phyloP scores from a whole-genome alignment of 495 filamentous ascomycete genomes.

The Lichenothelia convexa region DNA sequence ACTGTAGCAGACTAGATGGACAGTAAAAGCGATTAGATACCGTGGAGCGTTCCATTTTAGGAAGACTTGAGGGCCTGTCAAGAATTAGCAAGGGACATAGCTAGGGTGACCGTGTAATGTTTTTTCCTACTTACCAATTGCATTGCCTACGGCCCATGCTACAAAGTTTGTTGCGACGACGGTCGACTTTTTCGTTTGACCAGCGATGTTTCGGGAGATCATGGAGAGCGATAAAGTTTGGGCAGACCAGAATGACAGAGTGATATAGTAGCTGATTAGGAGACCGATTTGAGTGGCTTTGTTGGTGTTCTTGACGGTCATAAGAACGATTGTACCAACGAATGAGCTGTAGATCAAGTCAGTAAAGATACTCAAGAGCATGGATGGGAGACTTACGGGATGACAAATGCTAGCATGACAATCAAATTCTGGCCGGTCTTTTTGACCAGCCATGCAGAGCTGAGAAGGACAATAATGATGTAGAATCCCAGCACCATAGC shows the following conservation, averaged over 20 bases:
- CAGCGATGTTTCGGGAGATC: conserved; percentile 32
- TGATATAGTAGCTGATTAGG: conserved; percentile 37
- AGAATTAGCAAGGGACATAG: too few species aligned
- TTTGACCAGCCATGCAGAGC: conserved; percentile 45
- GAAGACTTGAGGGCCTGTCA: conserved; percentile 32
- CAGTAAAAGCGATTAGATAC: conserved; percentile 36
- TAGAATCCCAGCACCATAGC: conserved; percentile 56
- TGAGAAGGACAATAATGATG: conserved; percentile 47
- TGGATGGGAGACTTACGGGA: conserved; percentile 32
- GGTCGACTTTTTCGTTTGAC: conserved; percentile 36
- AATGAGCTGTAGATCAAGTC: conserved; percentile 24
- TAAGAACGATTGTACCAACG: conserved; percentile 36
- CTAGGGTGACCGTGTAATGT: too few species aligned
- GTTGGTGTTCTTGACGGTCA: conserved; percentile 30
- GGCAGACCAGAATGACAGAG: conserved; percentile 38
- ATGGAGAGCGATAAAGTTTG: conserved; percentile 35
- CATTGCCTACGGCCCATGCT: conserved; percentile 32
- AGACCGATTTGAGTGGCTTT: conserved; percentile 29
- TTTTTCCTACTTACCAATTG: conserved; percentile 23
- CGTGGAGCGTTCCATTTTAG: conserved; percentile 29
- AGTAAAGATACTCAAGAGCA: conserved; percentile 18
- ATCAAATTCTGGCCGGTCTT: conserved; percentile 43
- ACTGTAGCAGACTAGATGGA: conserved; percentile 35
- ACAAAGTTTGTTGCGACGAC: conserved; percentile 31
- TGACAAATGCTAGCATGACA: conserved; percentile 42